Base-by-base conservation (phyloP, 1,284 basidiomycete genomes). In the Puccinia hordei region DNA sequence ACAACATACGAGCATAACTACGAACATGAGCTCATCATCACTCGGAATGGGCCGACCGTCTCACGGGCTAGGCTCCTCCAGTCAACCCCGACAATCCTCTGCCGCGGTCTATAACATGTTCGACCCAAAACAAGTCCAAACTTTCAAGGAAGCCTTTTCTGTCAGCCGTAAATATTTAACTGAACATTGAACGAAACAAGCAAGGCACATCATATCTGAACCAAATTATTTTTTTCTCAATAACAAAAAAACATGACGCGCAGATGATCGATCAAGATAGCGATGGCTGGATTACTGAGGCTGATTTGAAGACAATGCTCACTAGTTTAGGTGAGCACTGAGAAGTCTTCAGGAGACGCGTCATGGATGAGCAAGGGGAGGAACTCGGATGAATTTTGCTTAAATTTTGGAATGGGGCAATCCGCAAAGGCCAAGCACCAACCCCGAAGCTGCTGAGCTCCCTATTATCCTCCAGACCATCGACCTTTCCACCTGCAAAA, bases 121-220 rank as follows among this genome's bases (percentile, higher is more conserved):
- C 86, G 90, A 92, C 83, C 88, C 92, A 4, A 88, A 90, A 0
- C 92, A 93, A 85, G 91, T 95, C 82, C 93, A 95, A 84, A 93
- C 87, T 83, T 88, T 88, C 84, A 87, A 87, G 82, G 87, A 88
- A 83, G 87, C 87, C 27, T 88, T 88, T 82, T 86, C 85, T 1
- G 76, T 79, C 24, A 6, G 63, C 53, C 30, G n/a, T 61, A 35
- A 44, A 17, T 22, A 27, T 53, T 22, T 55, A 24, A 30, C 41
- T 12, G 10, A 24, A 15, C 44, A 41, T 10, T 38, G 9, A 49
- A 13, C 15, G 9, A 49, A 49, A 49, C 8, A 49, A 13, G 9
- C 9, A 49, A 15, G 2, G 46, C 8, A 49, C 2, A 17, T 33
- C 12, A 13, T 59, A 9, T 12, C 57, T 59, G n/a, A 27, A 59